Evolutionary conservation across 768 basidiomycete genomes (phyloP).

Genomic region (Termitomyces sp.): DNA sequence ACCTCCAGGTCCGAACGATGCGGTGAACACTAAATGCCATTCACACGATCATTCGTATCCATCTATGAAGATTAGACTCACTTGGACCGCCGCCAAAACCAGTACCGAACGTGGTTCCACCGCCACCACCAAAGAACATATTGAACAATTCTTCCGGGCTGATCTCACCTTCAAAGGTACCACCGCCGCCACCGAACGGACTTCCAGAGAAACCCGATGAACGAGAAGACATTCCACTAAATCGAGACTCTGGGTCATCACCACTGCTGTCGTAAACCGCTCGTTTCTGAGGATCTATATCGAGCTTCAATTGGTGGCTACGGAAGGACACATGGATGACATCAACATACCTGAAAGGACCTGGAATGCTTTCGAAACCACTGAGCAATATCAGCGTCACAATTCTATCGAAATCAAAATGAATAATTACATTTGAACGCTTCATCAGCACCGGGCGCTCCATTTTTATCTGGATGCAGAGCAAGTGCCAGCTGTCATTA

Average conservation of each 20-base stretch:
- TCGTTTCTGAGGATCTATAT: constrained; percentile 78
- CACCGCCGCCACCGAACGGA: constrained; percentile 43
- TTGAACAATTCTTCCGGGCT: constrained; percentile 97
- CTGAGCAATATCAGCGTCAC: constrained; percentile 32
- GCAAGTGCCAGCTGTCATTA: constrained; percentile 70
- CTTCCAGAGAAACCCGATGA: constrained; percentile 43
- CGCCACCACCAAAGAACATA: constrained; percentile 96
- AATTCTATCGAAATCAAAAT: not conserved
- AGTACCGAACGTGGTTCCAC: constrained; percentile 43
- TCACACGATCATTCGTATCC: constrained; percentile 1
- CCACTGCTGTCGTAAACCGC: constrained; percentile 81
- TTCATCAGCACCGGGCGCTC: constrained; percentile 96
- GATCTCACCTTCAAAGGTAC: constrained; percentile 71
- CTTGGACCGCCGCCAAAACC: constrained; percentile 55
- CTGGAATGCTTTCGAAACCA: constrained; percentile 98
- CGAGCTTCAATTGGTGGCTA: constrained; percentile 1
- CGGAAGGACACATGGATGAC: not conserved
- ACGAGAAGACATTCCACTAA: constrained; percentile 58
- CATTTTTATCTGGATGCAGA: constrained; percentile 90
- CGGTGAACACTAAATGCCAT: constrained; percentile 54
- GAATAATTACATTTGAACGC: constrained; percentile 85
- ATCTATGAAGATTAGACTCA: constrained; percentile 17
- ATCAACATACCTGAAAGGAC: constrained; percentile 65
- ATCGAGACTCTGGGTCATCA: constrained; percentile 84
- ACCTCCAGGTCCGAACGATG: constrained; percentile 77